phyloP scores from a whole-genome alignment of 2,329 filamentous ascomycete genomes.

The Mycosphaerella sp. region DNA sequence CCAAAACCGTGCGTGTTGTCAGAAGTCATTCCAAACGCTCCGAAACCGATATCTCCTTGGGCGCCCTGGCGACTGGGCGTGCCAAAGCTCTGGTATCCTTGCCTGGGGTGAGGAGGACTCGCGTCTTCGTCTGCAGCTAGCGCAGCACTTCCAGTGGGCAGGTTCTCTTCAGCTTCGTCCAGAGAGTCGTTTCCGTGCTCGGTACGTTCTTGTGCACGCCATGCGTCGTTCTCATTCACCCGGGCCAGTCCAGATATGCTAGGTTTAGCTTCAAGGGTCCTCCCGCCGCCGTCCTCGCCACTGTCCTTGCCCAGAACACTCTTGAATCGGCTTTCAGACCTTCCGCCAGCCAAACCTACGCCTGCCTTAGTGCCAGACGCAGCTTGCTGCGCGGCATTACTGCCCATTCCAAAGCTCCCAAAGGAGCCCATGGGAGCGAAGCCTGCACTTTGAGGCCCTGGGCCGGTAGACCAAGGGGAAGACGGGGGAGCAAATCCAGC shows the following conservation, averaged over 20 bases:
- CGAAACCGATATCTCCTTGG: constrained; percentile 55
- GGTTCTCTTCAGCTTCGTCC: constrained; percentile 65
- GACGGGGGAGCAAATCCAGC: constrained; percentile 43
- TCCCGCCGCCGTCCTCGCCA: constrained; percentile 50
- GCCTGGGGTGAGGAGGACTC: constrained; percentile 44
- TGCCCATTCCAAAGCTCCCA: constrained; percentile 72
- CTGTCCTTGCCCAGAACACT: constrained; percentile 75
- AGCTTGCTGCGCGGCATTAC: constrained; percentile 36
- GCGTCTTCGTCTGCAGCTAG: constrained; percentile 69
- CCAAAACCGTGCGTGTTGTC: constrained; percentile 37
- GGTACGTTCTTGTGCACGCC: constrained; percentile 28
- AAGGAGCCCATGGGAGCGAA: constrained; percentile 77
- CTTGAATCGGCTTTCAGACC: constrained; percentile 77
- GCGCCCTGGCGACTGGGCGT: constrained; percentile 43
- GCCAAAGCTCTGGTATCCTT: constrained; percentile 38
- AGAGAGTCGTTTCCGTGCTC: constrained; percentile 21
- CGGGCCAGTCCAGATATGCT: constrained; percentile 49
- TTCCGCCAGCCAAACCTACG: constrained; percentile 55
- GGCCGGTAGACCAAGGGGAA: constrained; percentile 54
- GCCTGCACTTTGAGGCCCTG: constrained; percentile 50
- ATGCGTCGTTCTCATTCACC: constrained; percentile 50
- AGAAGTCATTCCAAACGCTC: constrained; percentile 54
- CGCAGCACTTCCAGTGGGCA: constrained; percentile 61
- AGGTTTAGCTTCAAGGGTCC: constrained; percentile 49
- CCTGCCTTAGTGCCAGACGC: constrained; percentile 63